These are phyloP conservation scores for Aureobasidium sp. DNA, from an alignment of 2,329 filamentous ascomycete species.

Conservation along the genomic window DNA sequence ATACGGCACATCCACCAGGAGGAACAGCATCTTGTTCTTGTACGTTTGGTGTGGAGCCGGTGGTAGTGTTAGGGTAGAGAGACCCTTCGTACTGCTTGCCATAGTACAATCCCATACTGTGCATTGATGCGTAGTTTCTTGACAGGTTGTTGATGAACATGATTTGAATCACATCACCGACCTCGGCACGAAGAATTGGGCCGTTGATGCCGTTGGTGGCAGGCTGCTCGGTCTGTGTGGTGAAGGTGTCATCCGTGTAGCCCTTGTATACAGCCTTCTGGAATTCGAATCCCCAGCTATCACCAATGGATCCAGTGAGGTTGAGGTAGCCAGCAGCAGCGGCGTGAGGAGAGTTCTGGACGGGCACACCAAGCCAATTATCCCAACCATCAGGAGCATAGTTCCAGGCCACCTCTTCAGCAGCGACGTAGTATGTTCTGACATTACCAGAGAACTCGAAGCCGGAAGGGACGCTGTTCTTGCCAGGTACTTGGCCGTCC, in stretches of 20 bases:
- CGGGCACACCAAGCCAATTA: slow-evolving; percentile 31
- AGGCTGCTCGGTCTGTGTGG: slow-evolving; percentile 27
- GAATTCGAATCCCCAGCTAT: slow-evolving; percentile 29
- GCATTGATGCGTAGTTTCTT: slow-evolving; percentile 32
- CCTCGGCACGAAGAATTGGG: slow-evolving; percentile 30
- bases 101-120: slow-evolving; percentile 33
- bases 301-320: slow-evolving; percentile 24
- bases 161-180: slow-evolving; percentile 34
- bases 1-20: slow-evolving; percentile 31
- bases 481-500: slow-evolving; percentile 25
- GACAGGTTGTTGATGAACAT: slow-evolving; percentile 32
- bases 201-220: slow-evolving; percentile 32
- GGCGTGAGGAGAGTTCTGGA: slow-evolving; percentile 6
- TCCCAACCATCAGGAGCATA: slow-evolving; percentile 32
- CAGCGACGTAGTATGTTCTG: slow-evolving; percentile 31
- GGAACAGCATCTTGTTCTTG: slow-evolving; percentile 28
- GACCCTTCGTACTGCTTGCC: slow-evolving; percentile 29
- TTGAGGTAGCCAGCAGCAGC: slow-evolving; percentile 26
- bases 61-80: slow-evolving; percentile 29
- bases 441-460: slow-evolving; percentile 30
- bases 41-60: slow-evolving; percentile 21
- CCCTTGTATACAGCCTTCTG: slow-evolving; percentile 36
- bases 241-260: slow-evolving; percentile 35
- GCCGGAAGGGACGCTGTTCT: slow-evolving; percentile 24
- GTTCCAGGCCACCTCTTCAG: slow-evolving; percentile 32